Conservation (phyloP, 208 protist genomes). For the Crithidia fasciculata region DNA sequence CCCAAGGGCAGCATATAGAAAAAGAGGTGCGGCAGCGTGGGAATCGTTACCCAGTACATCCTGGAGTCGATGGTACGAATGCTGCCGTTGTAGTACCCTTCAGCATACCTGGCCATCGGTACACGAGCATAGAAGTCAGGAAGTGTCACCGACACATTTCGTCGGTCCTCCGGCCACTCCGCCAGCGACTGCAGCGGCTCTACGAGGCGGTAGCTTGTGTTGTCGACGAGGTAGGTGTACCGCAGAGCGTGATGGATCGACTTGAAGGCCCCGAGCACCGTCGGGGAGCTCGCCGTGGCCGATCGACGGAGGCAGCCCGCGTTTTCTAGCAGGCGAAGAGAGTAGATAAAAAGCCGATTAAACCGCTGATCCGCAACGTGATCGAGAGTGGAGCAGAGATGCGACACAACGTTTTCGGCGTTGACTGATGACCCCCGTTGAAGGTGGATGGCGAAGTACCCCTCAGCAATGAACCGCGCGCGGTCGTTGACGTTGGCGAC, state of each 20-base stretch:
- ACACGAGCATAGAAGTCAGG: neutral
- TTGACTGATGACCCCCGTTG: too few species aligned
- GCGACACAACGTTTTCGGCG: too few species aligned
- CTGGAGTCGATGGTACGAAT: neutral
- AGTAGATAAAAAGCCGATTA: too few species aligned
- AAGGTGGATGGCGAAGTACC: too few species aligned
- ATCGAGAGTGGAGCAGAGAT: too few species aligned
- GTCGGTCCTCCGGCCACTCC: neutral
- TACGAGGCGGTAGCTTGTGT: neutral
- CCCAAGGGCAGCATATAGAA: neutral
- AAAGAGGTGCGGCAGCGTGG: neutral
- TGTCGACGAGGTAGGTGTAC: neutral
- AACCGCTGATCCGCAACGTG: too few species aligned
- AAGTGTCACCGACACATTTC: neutral
- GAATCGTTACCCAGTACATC: neutral
- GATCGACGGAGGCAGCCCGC: neutral
- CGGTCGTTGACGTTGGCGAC: neutral
- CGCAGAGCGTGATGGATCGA: neutral
- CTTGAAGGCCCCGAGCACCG: neutral
- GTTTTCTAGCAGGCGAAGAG: too few species aligned
- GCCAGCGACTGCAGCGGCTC: neutral
- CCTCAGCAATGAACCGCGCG: neutral
- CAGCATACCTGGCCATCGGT: neutral
- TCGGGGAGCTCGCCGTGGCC: neutral
- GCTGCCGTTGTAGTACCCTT: neutral